phyloP scores from a whole-genome alignment of 2,329 filamentous ascomycete species.

The Aureobasidium zeae region DNA sequence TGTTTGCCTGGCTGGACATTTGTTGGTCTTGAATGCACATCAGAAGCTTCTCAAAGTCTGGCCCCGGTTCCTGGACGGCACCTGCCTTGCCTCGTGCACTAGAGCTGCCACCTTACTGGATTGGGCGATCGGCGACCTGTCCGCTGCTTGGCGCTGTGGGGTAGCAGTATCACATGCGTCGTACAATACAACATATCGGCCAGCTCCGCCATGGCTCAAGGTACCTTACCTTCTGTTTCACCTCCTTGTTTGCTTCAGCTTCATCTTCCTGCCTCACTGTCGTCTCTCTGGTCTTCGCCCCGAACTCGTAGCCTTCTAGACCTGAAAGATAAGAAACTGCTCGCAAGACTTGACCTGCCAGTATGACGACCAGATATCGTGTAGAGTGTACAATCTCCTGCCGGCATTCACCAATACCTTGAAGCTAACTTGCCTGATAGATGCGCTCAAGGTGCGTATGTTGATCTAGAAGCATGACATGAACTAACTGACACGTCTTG shows the following conservation, averaged over 20 bases:
- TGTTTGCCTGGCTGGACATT: slow-evolving; percentile 14
- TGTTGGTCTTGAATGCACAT: slow-evolving; percentile 1
- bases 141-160: slow-evolving; percentile 8
- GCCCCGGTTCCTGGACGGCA: slow-evolving; percentile 13
- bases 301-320: not conserved
- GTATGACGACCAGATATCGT: slow-evolving; percentile 32
- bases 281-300: not conserved
- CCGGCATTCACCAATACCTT: no score
- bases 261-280: not conserved
- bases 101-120: no score
- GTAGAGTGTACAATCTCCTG: slow-evolving; percentile 29
- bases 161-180: slow-evolving; percentile 13
- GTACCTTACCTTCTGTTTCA: not conserved
- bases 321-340: not conserved
- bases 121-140: slow-evolving; percentile 3
- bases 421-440: no score
- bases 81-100: slow-evolving; percentile 5
- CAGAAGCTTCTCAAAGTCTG: slow-evolving; percentile 7
- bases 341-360: not conserved
- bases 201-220: no score
- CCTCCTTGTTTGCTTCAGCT: not conserved
- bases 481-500: slow-evolving; percentile 30
- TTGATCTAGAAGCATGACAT: no score
- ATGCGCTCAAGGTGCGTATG: slow-evolving; percentile 52
- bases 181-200: no score